Conservation (phyloP, 1,284 basidiomycete species). For the Malassezia caprae region DNA sequence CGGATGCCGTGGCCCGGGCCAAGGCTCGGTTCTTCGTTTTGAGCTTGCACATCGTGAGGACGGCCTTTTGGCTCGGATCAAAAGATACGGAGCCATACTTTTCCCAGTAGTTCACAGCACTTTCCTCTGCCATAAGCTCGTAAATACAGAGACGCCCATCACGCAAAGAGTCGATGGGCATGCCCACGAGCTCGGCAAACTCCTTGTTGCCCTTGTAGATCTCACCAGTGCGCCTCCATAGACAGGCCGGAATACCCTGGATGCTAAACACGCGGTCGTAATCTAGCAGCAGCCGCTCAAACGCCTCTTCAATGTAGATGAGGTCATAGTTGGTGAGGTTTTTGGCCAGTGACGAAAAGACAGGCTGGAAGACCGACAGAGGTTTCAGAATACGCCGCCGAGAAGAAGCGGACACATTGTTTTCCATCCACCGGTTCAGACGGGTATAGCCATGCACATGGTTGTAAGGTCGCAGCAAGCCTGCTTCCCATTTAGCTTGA, state of each 20-base stretch:
- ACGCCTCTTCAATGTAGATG: constrained; percentile 76
- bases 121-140: constrained; percentile 66
- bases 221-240: constrained; percentile 93
- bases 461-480: constrained; percentile 85
- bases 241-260: constrained; percentile 80
- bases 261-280: constrained; percentile 77
- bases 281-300: constrained; percentile 84
- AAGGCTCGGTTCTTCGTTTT: constrained; percentile 26
- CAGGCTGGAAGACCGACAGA: constrained; percentile 78
- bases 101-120: constrained; percentile 93
- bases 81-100: constrained; percentile 55
- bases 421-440: constrained; percentile 69
- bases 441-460: constrained; percentile 57
- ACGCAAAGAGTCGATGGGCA: constrained; percentile 68
- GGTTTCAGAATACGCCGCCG: constrained; percentile 81
- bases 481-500: constrained; percentile 91
- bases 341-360: constrained; percentile 67
- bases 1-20: constrained; percentile 5
- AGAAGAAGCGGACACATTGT: constrained; percentile 56
- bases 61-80: constrained; percentile 68
- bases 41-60: constrained; percentile 83
- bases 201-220: constrained; percentile 97
- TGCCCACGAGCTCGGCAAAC: constrained; percentile 75
- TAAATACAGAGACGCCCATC: constrained; percentile 91
- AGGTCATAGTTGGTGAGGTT: constrained; percentile 84